phyloP scores from a whole-genome alignment of 164 flowering plant species.

The Annona cherimola region DNA sequence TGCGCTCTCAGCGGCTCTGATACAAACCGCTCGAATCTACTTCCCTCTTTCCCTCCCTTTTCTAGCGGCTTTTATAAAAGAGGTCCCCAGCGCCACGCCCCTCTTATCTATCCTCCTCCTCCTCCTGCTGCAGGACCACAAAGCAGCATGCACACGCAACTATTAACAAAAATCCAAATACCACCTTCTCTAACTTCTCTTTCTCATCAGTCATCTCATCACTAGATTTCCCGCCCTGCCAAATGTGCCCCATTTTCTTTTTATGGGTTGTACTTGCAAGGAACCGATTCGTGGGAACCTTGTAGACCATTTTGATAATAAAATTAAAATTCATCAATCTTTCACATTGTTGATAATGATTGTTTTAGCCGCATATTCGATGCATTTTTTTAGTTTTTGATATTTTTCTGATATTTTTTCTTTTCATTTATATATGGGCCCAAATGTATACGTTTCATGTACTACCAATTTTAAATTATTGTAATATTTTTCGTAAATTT shows the following conservation, averaged over 20 bases:
- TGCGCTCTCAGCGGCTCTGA: constrained; percentile 9
- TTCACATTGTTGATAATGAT: background rate
- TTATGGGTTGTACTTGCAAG: background rate
- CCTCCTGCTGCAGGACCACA: background rate
- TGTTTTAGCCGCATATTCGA: too few species aligned
- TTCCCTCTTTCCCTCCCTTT: background rate
- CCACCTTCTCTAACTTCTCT: background rate
- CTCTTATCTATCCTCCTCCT: too few species aligned
- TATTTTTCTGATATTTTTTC: too few species aligned
- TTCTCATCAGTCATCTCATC: background rate
- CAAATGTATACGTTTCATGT: too few species aligned
- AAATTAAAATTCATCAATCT: background rate
- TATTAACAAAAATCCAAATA: too few species aligned
- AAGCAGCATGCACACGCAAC: background rate
- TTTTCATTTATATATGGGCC: too few species aligned
- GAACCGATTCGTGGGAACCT: background rate
- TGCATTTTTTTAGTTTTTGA: too few species aligned
- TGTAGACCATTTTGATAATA: background rate
- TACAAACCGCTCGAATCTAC: constrained; percentile 11
- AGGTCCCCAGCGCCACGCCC: background rate
- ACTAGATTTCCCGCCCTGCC: background rate
- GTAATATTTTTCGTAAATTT: too few species aligned
- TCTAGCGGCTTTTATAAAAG: background rate
- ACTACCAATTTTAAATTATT: too few species aligned
- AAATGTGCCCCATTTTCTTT: background rate